Base-by-base conservation (phyloP, 1,139 yeast genomes). In the Nadsonia starkeyi-henricii region DNA sequence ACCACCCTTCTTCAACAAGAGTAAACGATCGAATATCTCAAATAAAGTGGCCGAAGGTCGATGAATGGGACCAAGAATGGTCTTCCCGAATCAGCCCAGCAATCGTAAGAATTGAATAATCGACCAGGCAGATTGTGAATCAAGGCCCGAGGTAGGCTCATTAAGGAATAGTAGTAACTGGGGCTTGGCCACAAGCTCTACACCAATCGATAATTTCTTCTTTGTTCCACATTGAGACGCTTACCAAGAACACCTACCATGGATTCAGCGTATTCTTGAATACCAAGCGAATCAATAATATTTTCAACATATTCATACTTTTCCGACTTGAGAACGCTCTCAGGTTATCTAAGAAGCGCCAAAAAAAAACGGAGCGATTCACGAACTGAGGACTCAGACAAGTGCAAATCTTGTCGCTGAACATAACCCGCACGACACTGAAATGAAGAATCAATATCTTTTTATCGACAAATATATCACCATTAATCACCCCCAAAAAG, bases 61-160 rank as follows among this genome's bases (percentile, higher is more conserved):
- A 61, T 75, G 80, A 53, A 74, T 74, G 44, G 79, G 75, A 66
- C 78, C 74, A 51, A 75, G 61, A 55, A 75, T 72, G 33, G 80
- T 74, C 62, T 75, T 79, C 43, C 79, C 80, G 46, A 76, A 72
- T 51, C 69, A 69, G 9, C 78, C 77, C 50, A 76, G 64, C 41
- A 70, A 69, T 54, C 72, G 66, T 65, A 76, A 66, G 54, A 76
- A 68, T 56, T 69, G 71, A 48, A 74, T 73, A 59, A 75, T 72
- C 39, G 78, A 71, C 78, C 78, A 74, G 18, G 80, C 78, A 48
- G 78, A 70, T 58, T 76, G 79, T 13, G 79, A 75, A 58, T 76
- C 81, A 50, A 76, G 66, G 55, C 81, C 81, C 43, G 79, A 75
- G 28, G 79, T 75, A 7, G 95, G 95, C 62, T 75, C 79, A 62